A percentile compares a stretch with the other conserved stretches of the same genome.
phyloP scores from a whole-genome alignment of 163 green algal genomes.

The Volvox carteri region DNA sequence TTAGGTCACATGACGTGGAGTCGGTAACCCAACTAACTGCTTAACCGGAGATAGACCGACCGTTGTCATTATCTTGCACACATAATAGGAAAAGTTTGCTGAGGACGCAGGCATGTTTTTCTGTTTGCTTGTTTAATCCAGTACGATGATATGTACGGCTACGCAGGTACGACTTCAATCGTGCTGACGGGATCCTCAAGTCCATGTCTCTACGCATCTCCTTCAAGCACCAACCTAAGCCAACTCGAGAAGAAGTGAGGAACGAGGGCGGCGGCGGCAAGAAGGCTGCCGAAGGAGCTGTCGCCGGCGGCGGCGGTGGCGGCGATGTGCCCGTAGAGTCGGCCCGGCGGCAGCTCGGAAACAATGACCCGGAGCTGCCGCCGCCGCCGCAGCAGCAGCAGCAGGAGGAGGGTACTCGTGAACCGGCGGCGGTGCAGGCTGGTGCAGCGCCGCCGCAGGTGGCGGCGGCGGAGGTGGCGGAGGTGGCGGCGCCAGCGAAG shows the following conservation, averaged over 20 bases:
- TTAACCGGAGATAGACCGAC: no score
- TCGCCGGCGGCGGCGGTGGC: neutral
- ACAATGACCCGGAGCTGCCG: no score
- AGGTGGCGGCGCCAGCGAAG: neutral
- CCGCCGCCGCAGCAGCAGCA: no score
- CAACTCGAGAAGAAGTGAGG: neutral
- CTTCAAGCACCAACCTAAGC: constrained; percentile 47
- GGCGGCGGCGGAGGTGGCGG: neutral
- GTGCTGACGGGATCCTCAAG: constrained; percentile 76
- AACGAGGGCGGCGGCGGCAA: neutral
- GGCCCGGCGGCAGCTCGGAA: neutral
- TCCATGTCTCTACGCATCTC: constrained; percentile 67
- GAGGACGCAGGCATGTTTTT: no score
- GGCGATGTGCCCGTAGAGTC: neutral
- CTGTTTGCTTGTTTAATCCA: no score
- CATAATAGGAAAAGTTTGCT: no score
- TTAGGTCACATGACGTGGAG: no score
- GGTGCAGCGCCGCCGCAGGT: neutral
- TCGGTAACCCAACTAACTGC: no score
- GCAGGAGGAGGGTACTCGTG: neutral
- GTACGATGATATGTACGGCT: no score
- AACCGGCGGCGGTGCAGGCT: neutral
- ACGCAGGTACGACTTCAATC: constrained; percentile 78
- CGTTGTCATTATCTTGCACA: no score
- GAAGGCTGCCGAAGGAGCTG: neutral